These are phyloP conservation scores for Herpetospermum pedunculosum DNA, from an alignment of 306 rosid species.

Conservation along the genomic window DNA sequence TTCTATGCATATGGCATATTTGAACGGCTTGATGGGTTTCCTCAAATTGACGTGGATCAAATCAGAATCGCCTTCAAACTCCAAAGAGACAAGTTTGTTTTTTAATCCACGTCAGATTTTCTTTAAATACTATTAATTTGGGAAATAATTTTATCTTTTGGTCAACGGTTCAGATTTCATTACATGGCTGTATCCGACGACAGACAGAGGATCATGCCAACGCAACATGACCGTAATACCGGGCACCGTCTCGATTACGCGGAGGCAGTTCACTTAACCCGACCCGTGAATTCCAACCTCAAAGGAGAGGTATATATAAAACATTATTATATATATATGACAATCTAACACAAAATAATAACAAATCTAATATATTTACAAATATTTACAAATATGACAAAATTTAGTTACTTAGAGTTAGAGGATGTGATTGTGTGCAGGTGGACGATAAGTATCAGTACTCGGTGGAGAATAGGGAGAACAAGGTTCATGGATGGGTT, in stretches of 20 bases:
- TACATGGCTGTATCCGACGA: constrained; percentile 61
- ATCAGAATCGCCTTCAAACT: constrained; percentile 50
- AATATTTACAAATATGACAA: too few relatives aligned
- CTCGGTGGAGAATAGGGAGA: constrained; percentile 38
- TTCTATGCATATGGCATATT: constrained; percentile 51
- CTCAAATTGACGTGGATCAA: constrained; percentile 29
- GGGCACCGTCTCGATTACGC: constrained; percentile 34
- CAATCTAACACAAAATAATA: too few relatives aligned
- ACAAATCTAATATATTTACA: too few relatives aligned
- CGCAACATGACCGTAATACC: constrained; percentile 8
- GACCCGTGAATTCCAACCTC: constrained; percentile 19
- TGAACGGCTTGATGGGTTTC: constrained; percentile 40
- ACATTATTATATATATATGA: not conserved
- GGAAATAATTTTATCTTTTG: too few relatives aligned
- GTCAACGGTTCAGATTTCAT: constrained; percentile 33
- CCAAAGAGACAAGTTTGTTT: constrained; percentile 21
- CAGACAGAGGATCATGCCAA: constrained; percentile 60
- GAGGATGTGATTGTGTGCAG: constrained; percentile 19
- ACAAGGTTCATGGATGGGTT: constrained; percentile 62
- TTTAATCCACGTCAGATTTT: not conserved
- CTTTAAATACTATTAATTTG: too few relatives aligned
- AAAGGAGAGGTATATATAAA: constrained; percentile 37
- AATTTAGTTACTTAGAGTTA: too few relatives aligned
- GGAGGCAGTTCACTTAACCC: constrained; percentile 63
- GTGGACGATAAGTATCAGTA: constrained; percentile 91